These are phyloP conservation scores for Ramularia endophylla DNA, from an alignment of 2,329 filamentous ascomycete genomes.

Conservation along the genomic window DNA sequence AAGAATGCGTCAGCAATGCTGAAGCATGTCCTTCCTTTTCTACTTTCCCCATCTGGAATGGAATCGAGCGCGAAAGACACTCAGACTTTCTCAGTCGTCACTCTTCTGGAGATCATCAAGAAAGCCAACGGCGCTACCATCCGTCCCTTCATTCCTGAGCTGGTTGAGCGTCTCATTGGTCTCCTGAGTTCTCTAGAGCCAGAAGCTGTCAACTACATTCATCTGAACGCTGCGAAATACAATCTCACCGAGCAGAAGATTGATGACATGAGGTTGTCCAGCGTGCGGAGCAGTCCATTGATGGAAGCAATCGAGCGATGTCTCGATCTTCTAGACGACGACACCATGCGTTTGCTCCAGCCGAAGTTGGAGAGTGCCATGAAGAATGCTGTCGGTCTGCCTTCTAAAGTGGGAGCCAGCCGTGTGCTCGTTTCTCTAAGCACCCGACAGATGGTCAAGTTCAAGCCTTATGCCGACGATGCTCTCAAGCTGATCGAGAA, in stretches of 20 bases:
- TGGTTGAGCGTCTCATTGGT: slow-evolving; percentile 74
- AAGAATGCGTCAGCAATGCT: slow-evolving; percentile 74
- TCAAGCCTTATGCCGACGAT: slow-evolving; percentile 66
- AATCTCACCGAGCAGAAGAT: slow-evolving; percentile 85
- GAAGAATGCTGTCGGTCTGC: slow-evolving; percentile 81
- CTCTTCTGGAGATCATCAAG: slow-evolving; percentile 83
- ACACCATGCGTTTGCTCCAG: slow-evolving; percentile 68
- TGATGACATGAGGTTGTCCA: slow-evolving; percentile 76
- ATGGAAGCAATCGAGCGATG: slow-evolving; percentile 89
- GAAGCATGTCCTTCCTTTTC: slow-evolving; percentile 78
- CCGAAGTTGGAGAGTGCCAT: slow-evolving; percentile 70
- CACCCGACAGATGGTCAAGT: slow-evolving; percentile 68
- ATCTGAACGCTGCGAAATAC: slow-evolving; percentile 77
- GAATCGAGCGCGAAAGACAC: slow-evolving; percentile 87
- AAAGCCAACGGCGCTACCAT: slow-evolving; percentile 71
- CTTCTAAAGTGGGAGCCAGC: slow-evolving; percentile 87
- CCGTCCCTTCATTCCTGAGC: slow-evolving; percentile 71
- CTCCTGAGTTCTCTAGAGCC: slow-evolving; percentile 84
- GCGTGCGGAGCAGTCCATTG: slow-evolving; percentile 79
- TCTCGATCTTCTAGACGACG: slow-evolving; percentile 73
- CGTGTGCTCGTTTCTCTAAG: slow-evolving; percentile 79
- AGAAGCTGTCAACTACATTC: slow-evolving; percentile 84
- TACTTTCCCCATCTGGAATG: slow-evolving; percentile 81
- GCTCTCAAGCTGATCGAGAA: slow-evolving; percentile 76
- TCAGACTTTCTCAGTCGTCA: slow-evolving; percentile 70